Percentiles rank a stretch among this genome's conserved stretches.
Evolutionary conservation across 2,329 filamentous ascomycete species (phyloP).

Genomic region (Cryphonectria japonica): DNA sequence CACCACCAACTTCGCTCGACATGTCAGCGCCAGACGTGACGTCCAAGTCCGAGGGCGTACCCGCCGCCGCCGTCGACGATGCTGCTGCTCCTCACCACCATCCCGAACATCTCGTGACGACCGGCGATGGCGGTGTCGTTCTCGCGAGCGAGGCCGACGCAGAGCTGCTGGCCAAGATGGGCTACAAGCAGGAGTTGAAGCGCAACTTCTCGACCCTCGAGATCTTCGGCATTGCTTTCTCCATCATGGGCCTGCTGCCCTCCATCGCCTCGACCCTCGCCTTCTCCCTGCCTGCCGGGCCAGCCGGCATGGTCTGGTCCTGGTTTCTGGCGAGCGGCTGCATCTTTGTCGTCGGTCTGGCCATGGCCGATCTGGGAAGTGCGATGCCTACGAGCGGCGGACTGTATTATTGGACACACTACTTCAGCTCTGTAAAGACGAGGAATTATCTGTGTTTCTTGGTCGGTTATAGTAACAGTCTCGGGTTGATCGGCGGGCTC

Average conservation of each 20-base stretch:
- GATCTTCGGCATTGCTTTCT: constrained; percentile 63
- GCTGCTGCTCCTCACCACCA: constrained; percentile 18
- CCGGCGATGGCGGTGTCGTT: constrained; percentile 30
- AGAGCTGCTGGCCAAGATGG: constrained; percentile 30
- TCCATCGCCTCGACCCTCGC: constrained; percentile 63
- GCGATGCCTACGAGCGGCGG: constrained; percentile 64
- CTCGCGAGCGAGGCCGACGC: constrained; percentile 32
- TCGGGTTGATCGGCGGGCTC: constrained; percentile 63
- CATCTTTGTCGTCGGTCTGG: constrained; percentile 62
- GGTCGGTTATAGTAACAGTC: constrained; percentile 64
- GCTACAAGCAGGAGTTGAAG: constrained; percentile 60
- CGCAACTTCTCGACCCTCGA: constrained; percentile 66
- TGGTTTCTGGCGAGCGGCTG: constrained; percentile 62
- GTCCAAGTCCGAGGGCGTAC: constrained; percentile 19
- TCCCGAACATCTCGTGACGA: constrained; percentile 24
- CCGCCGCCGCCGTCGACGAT: background rate
- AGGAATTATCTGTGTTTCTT: constrained; percentile 63
- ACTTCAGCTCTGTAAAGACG: constrained; percentile 57
- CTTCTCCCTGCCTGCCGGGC: constrained; percentile 63
- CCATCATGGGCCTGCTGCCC: constrained; percentile 64
- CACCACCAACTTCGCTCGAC: background rate
- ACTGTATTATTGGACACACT: constrained; percentile 48
- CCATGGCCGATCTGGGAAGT: constrained; percentile 58
- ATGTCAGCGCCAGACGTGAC: constrained; percentile 21
- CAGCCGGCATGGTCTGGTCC: constrained; percentile 65